Conservation (phyloP, 495 filamentous ascomycete species). For the Tuber brumale region DNA sequence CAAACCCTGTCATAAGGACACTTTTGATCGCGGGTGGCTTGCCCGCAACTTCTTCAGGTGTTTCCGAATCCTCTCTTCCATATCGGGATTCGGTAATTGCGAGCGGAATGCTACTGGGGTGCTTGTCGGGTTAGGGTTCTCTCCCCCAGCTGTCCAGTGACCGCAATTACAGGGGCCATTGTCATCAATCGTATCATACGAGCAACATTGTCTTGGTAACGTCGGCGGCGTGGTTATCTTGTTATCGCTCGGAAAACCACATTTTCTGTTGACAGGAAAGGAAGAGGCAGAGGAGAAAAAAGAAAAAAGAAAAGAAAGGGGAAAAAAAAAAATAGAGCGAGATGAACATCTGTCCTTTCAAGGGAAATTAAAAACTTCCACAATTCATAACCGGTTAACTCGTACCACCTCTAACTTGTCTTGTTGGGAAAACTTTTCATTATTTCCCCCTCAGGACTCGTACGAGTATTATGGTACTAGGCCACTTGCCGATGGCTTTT, state of each 20-base stretch:
- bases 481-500: background rate
- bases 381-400: background rate
- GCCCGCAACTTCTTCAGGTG: background rate
- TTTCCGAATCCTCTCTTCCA: background rate
- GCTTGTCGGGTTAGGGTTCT: background rate
- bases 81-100: background rate
- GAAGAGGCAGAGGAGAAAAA: background rate
- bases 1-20: background rate
- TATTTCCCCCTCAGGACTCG: background rate
- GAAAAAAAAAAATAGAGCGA: no score
- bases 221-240: background rate
- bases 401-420: background rate
- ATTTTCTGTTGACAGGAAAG: background rate
- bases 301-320: background rate
- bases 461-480: background rate
- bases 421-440: slow-evolving; percentile 3
- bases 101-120: background rate
- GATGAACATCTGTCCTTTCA: background rate
- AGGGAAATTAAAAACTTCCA: background rate
- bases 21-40: background rate
- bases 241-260: background rate
- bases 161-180: background rate
- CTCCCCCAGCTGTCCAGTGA: background rate
- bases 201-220: background rate
- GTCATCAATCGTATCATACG: background rate